phyloP scores from a whole-genome alignment of 2,329 filamentous ascomycete species.

The Phialophora chinensis region DNA sequence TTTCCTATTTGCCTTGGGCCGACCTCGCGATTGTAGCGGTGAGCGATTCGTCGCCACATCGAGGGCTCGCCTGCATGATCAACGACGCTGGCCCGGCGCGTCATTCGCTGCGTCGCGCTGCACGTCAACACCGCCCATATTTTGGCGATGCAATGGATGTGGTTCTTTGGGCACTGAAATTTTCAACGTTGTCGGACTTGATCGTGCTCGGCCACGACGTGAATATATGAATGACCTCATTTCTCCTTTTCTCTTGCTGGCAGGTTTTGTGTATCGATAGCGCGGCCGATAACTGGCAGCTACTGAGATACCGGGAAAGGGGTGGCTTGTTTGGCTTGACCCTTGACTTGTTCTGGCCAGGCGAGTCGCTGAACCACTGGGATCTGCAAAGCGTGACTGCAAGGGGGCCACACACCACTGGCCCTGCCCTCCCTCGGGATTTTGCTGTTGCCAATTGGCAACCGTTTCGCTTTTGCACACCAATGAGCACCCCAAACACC shows the following conservation, averaged over 20 bases:
- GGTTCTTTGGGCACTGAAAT: slow-evolving; percentile 25
- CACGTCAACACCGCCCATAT: slow-evolving; percentile 28
- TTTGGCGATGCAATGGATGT: slow-evolving; percentile 25
- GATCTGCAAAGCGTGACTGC: slow-evolving; percentile 17
- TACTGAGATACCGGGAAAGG: slow-evolving; percentile 13
- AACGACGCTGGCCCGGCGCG: slow-evolving; percentile 12
- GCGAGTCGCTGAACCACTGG: slow-evolving; percentile 21
- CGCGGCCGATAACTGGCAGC: slow-evolving; percentile 26
- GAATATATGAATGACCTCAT: slow-evolving; percentile 21
- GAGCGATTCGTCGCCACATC: slow-evolving; percentile 27
- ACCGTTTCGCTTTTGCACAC: slow-evolving; percentile 15
- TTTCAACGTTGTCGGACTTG: slow-evolving; percentile 12
- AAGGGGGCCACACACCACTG: not conserved
- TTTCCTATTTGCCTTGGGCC: slow-evolving; percentile 24
- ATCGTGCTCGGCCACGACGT: not conserved
- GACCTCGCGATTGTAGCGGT: slow-evolving; percentile 30
- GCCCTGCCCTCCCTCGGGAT: slow-evolving; percentile 12
- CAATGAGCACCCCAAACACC: slow-evolving; percentile 26
- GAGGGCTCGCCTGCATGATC: slow-evolving; percentile 25
- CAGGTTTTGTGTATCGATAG: slow-evolving; percentile 35
- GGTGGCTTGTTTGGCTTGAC: slow-evolving; percentile 5
- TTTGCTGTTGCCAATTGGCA: slow-evolving; percentile 17
- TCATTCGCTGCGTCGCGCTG: slow-evolving; percentile 26
- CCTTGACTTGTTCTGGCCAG: slow-evolving; percentile 21
- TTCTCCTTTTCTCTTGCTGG: slow-evolving; percentile 18